phyloP scores from a whole-genome alignment of 2,329 filamentous ascomycete species.

The Nemania serpens region DNA sequence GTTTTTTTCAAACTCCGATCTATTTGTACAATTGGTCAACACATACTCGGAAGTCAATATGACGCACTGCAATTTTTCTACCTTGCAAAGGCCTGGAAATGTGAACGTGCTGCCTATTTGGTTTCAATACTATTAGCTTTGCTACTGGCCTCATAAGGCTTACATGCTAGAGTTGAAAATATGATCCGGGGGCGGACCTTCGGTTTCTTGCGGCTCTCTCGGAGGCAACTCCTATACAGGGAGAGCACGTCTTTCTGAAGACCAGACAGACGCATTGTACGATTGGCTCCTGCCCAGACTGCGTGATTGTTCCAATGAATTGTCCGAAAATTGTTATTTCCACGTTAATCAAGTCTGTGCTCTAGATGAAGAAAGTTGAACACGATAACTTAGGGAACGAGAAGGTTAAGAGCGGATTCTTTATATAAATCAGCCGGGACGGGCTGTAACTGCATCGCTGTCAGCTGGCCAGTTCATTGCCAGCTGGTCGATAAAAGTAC shows the following conservation, averaged over 20 bases:
- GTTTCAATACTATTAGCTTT: slow-evolving; percentile 10
- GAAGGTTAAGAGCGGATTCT: neutral
- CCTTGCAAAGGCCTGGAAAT: slow-evolving; percentile 70
- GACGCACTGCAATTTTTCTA: slow-evolving; percentile 43
- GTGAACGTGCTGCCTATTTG: slow-evolving; percentile 57
- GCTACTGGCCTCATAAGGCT: neutral
- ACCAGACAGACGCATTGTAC: slow-evolving; percentile 69
- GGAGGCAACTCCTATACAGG: slow-evolving; percentile 84
- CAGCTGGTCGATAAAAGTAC: no score
- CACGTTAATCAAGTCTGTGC: neutral
- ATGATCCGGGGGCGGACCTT: slow-evolving; percentile 52
- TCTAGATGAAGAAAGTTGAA: no score
- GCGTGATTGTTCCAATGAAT: neutral
- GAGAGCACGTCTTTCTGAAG: slow-evolving; percentile 87
- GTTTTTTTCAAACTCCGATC: slow-evolving; percentile 77
- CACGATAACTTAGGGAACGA: neutral
- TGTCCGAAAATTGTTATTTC: neutral
- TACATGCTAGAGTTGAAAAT: neutral
- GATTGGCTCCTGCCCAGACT: neutral
- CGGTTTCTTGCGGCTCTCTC: slow-evolving; percentile 82
- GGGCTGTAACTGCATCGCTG: neutral
- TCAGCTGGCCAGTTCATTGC: neutral
- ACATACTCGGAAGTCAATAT: neutral
- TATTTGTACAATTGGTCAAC: slow-evolving; percentile 43
- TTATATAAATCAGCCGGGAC: no score